Evolutionary conservation across 2,329 filamentous ascomycete species (phyloP).

Genomic region (Mariannaea sp.): DNA sequence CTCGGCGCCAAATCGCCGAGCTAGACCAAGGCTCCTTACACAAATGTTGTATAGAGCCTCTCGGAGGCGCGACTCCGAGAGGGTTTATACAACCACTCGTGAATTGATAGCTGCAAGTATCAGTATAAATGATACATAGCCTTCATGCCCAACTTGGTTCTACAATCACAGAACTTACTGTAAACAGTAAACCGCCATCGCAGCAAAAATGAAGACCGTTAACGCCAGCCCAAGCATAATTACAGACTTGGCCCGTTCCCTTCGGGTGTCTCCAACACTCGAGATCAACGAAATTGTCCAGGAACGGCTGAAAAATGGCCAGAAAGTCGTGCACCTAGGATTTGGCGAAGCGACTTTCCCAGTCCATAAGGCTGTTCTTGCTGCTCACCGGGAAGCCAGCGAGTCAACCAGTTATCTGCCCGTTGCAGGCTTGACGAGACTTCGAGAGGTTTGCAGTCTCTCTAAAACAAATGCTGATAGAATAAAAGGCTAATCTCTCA

Average conservation of each 20-base stretch:
- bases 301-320: background rate
- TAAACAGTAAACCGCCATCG: no score
- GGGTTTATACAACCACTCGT: no score
- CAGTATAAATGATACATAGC: no score
- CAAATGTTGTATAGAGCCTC: no score
- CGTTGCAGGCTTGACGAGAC: constrained; percentile 8
- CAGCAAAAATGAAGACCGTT: no score
- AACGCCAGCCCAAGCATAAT: background rate
- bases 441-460: constrained; percentile 7
- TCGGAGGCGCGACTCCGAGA: no score
- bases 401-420: constrained; percentile 13
- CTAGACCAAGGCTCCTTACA: no score
- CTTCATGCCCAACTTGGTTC: no score
- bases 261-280: background rate
- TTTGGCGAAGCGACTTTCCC: constrained; percentile 21
- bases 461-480: background rate
- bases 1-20: no score
- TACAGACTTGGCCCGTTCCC: background rate
- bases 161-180: no score
- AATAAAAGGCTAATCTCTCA: background rate
- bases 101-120: no score
- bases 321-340: constrained; percentile 8
- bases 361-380: constrained; percentile 11
- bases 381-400: constrained; percentile 9
- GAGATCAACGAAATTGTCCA: constrained; percentile 4